These are phyloP conservation scores for Termitomyces sp. DNA, from an alignment of 768 basidiomycete genomes.

Conservation along the genomic window DNA sequence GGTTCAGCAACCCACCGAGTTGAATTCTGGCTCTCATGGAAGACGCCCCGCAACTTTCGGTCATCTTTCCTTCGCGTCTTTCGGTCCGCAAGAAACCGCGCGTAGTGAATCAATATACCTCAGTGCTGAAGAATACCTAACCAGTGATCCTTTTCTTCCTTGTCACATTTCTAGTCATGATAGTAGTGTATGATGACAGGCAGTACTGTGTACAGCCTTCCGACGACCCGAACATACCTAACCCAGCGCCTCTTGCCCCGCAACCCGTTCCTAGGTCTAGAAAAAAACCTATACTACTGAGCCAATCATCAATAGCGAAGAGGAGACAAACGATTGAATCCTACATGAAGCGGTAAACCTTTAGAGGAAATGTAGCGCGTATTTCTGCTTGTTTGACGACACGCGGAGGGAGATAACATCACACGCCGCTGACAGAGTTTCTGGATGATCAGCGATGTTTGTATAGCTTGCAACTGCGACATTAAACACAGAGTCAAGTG, in stretches of 20 bases:
- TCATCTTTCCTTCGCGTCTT: too few relatives aligned
- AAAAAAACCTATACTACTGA: neutral
- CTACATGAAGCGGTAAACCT: conserved; percentile 14
- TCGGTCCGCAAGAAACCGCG: too few relatives aligned
- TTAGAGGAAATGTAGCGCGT: conserved; percentile 18
- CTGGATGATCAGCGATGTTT: conserved; percentile 7
- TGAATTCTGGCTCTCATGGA: too few relatives aligned
- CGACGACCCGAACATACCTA: conserved; percentile 15
- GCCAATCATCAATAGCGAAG: neutral
- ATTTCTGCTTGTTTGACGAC: conserved; percentile 19
- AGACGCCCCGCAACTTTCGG: too few relatives aligned
- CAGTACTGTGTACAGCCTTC: too few relatives aligned
- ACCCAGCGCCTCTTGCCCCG: conserved; percentile 1
- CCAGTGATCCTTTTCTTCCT: too few relatives aligned
- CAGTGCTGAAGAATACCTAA: too few relatives aligned
- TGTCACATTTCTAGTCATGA: too few relatives aligned
- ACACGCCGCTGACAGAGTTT: conserved; percentile 9
- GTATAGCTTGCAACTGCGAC: conserved; percentile 11
- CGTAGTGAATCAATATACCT: too few relatives aligned
- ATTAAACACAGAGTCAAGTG: neutral
- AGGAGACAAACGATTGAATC: neutral
- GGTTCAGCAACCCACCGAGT: too few relatives aligned
- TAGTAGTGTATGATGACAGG: too few relatives aligned
- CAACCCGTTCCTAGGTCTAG: conserved; percentile 15
- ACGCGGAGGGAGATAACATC: conserved; percentile 9